phyloP scores from a whole-genome alignment of 257 asterid species.

The Solanum pimpinellifolium region DNA sequence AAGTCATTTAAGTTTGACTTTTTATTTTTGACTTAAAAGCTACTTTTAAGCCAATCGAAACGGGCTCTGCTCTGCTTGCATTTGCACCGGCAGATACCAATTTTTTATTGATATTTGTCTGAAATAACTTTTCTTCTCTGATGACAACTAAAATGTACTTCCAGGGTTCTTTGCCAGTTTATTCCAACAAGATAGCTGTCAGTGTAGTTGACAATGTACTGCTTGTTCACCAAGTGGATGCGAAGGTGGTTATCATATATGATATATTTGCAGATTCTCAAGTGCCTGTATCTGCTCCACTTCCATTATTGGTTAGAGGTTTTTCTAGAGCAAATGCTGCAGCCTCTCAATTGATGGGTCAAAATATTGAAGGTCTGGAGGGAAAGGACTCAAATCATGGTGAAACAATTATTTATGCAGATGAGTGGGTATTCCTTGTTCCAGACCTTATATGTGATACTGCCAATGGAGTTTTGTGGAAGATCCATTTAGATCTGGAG shows the following conservation, averaged over 20 bases:
- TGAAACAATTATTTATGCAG: conserved; percentile 55
- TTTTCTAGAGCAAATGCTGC: conserved; percentile 34
- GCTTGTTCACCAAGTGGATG: conserved; percentile 93
- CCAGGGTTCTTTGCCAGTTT: conserved; percentile 88
- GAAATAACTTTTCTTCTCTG: not conserved
- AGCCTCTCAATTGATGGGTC: conserved; percentile 31
- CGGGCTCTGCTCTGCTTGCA: not conserved
- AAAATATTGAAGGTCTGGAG: conserved; percentile 29
- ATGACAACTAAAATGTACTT: conserved; percentile 5
- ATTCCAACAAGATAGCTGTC: conserved; percentile 60
- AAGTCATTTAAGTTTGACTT: not conserved
- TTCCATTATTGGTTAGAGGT: conserved; percentile 80
- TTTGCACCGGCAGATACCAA: not conserved
- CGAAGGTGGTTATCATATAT: conserved; percentile 83
- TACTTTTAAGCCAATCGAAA: not conserved
- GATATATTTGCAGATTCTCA: conserved; percentile 69
- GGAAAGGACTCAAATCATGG: conserved; percentile 22
- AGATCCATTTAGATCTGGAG: conserved; percentile 79
- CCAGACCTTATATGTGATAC: conserved; percentile 85
- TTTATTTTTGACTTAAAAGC: not conserved
- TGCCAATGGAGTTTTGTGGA: conserved; percentile 69
- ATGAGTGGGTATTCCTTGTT: conserved; percentile 74
- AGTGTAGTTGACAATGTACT: conserved; percentile 81
- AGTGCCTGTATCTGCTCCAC: conserved; percentile 89
- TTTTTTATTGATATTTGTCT: not conserved